Base-by-base conservation (phyloP, 441 rosid genomes). In the Populus hybrid region DNA sequence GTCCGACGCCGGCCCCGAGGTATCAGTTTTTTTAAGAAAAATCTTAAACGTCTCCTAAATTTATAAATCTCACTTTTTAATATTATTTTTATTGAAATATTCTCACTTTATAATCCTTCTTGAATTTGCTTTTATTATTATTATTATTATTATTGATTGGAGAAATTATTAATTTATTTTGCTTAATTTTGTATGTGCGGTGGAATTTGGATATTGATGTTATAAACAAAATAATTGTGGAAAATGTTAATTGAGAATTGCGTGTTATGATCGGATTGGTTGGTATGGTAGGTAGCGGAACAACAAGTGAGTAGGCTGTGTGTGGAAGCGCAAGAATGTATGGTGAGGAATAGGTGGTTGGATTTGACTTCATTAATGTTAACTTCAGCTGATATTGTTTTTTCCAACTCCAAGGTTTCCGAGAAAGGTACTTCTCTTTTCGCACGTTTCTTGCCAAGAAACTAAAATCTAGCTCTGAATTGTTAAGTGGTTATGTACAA, bases 1-100 rank as follows among this genome's bases (percentile, higher is more conserved):
- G 99, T 96, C 95, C 23, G 99, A 97, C 81, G 99, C 99, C 67
- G 99, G 98, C 82, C 93, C 97, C 21, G 99, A 94, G 97, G 99
- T 94, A 53, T 31, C 12, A 26, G 16, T 9, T 12, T 28, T 26
- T 42, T 6, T 11, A n/a, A 64, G 20, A 7, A 23, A 21, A 64
- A 2, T 18, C 24, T n/a, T 56, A 56, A 61, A 61, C 14, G 28
- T 61, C 65, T 21, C 24, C 65, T 9, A 3, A 61, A 61, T 61
- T 21, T 61, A 23, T 61, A 9, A 3, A 21, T 61, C 28, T 61
- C 23, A 9, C 24, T 61, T 61, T 61, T 61, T 9, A 21, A 21
- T 9, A 21, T 21, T 1, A 3, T 61, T 21, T 61, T 21, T 3
- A 1, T 9, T 61, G 12, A 61, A 9, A 61, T 21, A 9, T 23